These are phyloP conservation scores for Pseudopyricularia cyperi DNA, from an alignment of 2,329 filamentous ascomycete genomes.

Conservation along the genomic window DNA sequence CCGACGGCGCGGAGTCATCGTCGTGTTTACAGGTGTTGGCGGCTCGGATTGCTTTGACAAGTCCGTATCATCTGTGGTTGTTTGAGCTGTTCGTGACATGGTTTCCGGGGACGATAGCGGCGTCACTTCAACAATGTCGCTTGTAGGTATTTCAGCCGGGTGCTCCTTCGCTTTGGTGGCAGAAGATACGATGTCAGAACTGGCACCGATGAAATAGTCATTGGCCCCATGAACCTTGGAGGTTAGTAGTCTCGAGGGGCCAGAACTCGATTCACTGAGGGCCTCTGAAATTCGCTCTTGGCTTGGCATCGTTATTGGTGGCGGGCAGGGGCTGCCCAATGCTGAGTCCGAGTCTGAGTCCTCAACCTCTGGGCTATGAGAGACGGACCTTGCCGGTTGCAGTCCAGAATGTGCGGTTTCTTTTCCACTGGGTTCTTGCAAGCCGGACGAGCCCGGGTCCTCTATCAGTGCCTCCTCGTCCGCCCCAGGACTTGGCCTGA, in stretches of 20 bases:
- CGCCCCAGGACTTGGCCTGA: background rate
- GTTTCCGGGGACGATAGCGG: slow-evolving; percentile 7
- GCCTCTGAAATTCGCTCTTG: background rate
- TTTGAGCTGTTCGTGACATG: slow-evolving; percentile 2
- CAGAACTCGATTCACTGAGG: background rate
- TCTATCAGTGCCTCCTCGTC: background rate
- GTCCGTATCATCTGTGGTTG: background rate
- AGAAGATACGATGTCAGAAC: background rate
- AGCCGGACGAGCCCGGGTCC: background rate
- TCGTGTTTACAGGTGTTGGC: background rate
- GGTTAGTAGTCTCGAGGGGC: background rate
- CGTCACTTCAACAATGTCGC: slow-evolving; percentile 6
- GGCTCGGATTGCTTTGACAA: background rate
- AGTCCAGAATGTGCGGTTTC: background rate
- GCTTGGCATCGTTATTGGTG: background rate
- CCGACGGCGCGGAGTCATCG: background rate
- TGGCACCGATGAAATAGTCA: background rate
- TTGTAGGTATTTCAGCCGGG: background rate
- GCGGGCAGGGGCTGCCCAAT: background rate
- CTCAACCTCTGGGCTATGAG: background rate
- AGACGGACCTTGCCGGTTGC: background rate
- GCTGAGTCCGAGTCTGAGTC: background rate
- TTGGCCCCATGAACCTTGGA: background rate
- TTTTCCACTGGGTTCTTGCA: background rate
- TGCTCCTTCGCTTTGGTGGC: background rate